A percentile compares a stretch with the other conserved stretches of the same genome.
Conservation (phyloP, 2,329 filamentous ascomycete species). For the Dothistroma septosporum region DNA sequence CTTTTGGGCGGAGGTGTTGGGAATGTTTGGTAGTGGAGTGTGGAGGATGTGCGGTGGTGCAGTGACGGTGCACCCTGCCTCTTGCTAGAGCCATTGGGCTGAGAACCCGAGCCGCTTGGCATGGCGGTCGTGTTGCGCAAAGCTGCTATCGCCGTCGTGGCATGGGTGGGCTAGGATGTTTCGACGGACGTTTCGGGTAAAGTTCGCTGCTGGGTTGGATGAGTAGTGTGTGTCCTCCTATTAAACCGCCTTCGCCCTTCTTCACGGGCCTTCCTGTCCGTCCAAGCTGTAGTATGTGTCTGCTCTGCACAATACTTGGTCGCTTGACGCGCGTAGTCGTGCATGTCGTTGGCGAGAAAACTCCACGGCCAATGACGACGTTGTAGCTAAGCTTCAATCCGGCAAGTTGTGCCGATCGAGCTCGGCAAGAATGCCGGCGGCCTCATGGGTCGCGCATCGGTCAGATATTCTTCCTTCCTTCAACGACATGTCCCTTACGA, state of each 20-base stretch:
- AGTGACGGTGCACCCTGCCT: slow-evolving; percentile 12
- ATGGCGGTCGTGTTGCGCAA: neutral
- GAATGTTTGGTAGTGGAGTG: slow-evolving; percentile 74
- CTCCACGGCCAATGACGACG: neutral
- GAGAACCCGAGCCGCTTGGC: neutral
- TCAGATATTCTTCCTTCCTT: neutral
- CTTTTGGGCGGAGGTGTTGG: slow-evolving; percentile 68
- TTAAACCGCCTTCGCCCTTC: neutral
- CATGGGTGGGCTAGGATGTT: neutral
- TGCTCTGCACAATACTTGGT: neutral
- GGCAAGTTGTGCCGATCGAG: neutral
- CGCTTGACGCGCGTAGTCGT: neutral
- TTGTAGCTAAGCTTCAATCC: neutral
- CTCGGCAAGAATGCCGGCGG: neutral
- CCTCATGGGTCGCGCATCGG: neutral
- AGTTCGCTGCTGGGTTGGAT: neutral
- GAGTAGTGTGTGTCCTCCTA: neutral
- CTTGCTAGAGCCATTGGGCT: neutral
- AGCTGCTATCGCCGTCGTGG: neutral
- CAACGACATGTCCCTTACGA: neutral
- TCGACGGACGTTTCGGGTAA: neutral
- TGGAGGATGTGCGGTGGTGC: slow-evolving; percentile 48
- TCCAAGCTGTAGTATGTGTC: neutral
- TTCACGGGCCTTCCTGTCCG: neutral
- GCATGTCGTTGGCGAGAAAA: neutral